These are phyloP conservation scores for Stemphylium vesicarium DNA, from an alignment of 2,329 filamentous ascomycete species.

Conservation along the genomic window DNA sequence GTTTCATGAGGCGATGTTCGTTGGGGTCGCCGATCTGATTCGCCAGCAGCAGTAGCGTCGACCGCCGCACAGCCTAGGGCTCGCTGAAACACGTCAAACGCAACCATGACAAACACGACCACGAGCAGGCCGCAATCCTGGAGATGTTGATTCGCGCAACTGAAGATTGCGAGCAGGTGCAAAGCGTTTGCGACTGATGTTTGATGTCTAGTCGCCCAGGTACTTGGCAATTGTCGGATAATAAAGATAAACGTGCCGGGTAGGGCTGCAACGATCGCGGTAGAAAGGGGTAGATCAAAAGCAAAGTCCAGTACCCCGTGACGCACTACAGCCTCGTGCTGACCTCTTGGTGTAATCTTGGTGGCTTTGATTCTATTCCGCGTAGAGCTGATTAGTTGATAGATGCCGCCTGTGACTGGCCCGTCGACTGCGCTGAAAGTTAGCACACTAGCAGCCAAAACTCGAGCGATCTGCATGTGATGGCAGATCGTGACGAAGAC, in stretches of 20 bases:
- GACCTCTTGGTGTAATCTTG: slow-evolving; percentile 15
- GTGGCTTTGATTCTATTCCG: slow-evolving; percentile 11
- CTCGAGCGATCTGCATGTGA: not conserved
- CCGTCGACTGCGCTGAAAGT: slow-evolving; percentile 19
- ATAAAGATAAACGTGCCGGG: slow-evolving; percentile 26
- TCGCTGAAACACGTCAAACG: slow-evolving; percentile 40
- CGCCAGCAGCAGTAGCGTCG: slow-evolving; percentile 20
- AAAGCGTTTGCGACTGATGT: slow-evolving; percentile 27
- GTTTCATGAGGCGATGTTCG: slow-evolving; percentile 36
- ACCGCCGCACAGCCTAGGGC: slow-evolving; percentile 10
- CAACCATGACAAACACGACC: slow-evolving; percentile 40
- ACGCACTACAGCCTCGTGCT: slow-evolving; percentile 13
- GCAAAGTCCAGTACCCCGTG: slow-evolving; percentile 26
- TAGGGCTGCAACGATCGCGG: slow-evolving; percentile 27
- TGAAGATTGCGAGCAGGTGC: slow-evolving; percentile 30
- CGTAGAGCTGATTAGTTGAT: slow-evolving; percentile 21
- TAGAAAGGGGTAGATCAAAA: slow-evolving; percentile 24
- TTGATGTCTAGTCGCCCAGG: slow-evolving; percentile 33
- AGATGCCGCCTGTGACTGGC: slow-evolving; percentile 14
- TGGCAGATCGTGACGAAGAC: not conserved
- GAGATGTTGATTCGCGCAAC: slow-evolving; percentile 27
- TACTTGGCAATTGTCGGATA: slow-evolving; percentile 18
- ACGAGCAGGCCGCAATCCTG: slow-evolving; percentile 31
- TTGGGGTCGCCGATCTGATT: slow-evolving; percentile 22
- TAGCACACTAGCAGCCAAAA: slow-evolving; percentile 2